A percentile compares a stretch with the other conserved stretches of the same genome.
phyloP scores from a whole-genome alignment of 148 eudicot species.

The Beta vulgaris region DNA sequence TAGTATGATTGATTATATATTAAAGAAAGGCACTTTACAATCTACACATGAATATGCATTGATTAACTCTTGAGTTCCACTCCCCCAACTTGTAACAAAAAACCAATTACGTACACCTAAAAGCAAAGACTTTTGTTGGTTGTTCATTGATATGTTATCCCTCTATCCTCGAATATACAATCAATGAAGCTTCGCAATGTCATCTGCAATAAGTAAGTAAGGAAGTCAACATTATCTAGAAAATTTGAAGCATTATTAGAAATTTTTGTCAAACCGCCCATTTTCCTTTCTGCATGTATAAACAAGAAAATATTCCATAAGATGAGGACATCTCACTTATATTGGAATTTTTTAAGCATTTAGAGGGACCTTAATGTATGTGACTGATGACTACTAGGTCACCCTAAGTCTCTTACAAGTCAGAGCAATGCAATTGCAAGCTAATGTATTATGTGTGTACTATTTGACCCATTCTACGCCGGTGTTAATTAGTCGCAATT shows the following conservation, averaged over 20 bases:
- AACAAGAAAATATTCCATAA: constrained; percentile 8
- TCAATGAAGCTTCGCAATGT: constrained; percentile 5
- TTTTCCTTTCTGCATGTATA: constrained; percentile 1
- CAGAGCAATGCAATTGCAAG: constrained; percentile 15
- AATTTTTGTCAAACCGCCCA: constrained; percentile 36
- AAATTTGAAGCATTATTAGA: constrained; percentile 15
- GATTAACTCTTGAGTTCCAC: background rate
- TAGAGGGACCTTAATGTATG: constrained; percentile 1
- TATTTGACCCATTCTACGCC: constrained; percentile 13
- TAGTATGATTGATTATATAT: too few relatives aligned
- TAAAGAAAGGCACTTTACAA: background rate
- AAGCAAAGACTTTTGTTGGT: constrained; percentile 1
- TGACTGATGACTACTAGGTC: constrained; percentile 12
- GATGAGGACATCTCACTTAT: constrained; percentile 22
- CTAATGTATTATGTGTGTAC: too few relatives aligned
- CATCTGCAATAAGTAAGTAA: background rate
- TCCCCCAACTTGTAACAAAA: constrained; percentile 15
- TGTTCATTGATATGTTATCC: background rate
- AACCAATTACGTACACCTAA: constrained; percentile 13
- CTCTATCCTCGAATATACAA: background rate
- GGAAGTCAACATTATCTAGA: background rate
- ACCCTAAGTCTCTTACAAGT: constrained; percentile 14
- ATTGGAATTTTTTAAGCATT: background rate
- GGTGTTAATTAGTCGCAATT: background rate
- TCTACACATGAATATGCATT: constrained; percentile 9